Conservation (phyloP, 148 eudicot species). For the Chenopodium suecicum region DNA sequence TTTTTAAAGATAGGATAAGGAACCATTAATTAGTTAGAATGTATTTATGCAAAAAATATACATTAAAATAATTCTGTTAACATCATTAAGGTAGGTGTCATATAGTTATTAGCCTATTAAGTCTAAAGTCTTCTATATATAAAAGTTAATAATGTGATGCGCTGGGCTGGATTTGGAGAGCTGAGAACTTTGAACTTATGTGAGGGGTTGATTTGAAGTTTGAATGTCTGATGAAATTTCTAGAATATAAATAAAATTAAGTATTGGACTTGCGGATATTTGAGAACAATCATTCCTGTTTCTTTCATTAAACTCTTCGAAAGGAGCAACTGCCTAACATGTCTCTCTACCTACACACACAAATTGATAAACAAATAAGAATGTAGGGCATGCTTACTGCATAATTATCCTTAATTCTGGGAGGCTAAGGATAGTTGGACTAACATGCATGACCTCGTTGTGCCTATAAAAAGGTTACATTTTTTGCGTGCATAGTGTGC, state of each 20-base stretch:
- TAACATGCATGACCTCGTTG: neutral
- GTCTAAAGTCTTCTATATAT: too few species aligned
- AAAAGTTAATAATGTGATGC: too few species aligned
- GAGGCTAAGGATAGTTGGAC: neutral
- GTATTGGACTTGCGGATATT: too few species aligned
- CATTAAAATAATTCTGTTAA: neutral
- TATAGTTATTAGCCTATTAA: too few species aligned
- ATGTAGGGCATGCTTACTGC: neutral
- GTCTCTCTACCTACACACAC: neutral
- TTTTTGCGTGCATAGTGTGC: neutral
- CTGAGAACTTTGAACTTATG: neutral
- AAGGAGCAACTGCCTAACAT: too few species aligned
- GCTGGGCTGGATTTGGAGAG: too few species aligned
- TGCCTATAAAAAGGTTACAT: conserved; percentile 19
- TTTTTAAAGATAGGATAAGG: neutral
- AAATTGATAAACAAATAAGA: neutral
- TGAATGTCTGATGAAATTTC: neutral
- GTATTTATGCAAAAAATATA: neutral
- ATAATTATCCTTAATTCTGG: neutral
- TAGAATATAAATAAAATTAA: too few species aligned
- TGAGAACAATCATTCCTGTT: too few species aligned
- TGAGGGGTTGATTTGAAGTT: neutral
- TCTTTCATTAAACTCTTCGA: neutral
- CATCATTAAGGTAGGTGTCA: neutral
- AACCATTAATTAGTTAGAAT: neutral